These are phyloP conservation scores for Rhodotorula sp. DNA, from an alignment of 1,284 basidiomycete species.

Conservation along the genomic window DNA sequence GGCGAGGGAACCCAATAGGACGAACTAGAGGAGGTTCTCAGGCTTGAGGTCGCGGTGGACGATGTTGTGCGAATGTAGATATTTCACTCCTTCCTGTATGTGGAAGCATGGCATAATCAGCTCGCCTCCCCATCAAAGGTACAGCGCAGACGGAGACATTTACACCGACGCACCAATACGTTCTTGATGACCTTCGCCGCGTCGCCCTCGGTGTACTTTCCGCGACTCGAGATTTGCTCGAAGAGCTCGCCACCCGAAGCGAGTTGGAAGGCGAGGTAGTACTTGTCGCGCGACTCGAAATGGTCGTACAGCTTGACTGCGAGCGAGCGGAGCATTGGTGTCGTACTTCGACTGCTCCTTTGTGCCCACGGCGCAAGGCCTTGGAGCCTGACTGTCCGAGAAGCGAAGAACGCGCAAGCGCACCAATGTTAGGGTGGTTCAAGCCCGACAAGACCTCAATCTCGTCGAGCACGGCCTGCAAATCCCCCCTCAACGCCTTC, in stretches of 20 bases:
- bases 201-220: constrained; percentile 86
- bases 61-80: constrained; percentile 62
- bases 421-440: constrained; percentile 77
- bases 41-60: constrained; percentile 65
- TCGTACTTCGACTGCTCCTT: constrained; percentile 1
- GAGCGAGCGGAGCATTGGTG: not conserved
- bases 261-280: constrained; percentile 87
- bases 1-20: not conserved
- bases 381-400: not conserved
- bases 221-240: constrained; percentile 72
- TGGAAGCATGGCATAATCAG: not conserved
- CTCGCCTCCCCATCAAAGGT: not conserved
- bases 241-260: constrained; percentile 75
- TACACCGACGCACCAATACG: constrained; percentile 45
- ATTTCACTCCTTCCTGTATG: constrained; percentile 40
- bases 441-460: constrained; percentile 84
- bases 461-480: constrained; percentile 53
- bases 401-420: not conserved
- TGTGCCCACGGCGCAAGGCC: too few species aligned
- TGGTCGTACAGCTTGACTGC: constrained; percentile 86
- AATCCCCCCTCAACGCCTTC: constrained; percentile 34
- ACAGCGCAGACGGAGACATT: not conserved
- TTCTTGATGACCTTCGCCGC: constrained; percentile 69
- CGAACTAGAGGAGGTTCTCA: constrained; percentile 41
- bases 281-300: constrained; percentile 87